Base-by-base conservation (phyloP, 2,329 filamentous ascomycete species). In the Fusarium coicis region DNA sequence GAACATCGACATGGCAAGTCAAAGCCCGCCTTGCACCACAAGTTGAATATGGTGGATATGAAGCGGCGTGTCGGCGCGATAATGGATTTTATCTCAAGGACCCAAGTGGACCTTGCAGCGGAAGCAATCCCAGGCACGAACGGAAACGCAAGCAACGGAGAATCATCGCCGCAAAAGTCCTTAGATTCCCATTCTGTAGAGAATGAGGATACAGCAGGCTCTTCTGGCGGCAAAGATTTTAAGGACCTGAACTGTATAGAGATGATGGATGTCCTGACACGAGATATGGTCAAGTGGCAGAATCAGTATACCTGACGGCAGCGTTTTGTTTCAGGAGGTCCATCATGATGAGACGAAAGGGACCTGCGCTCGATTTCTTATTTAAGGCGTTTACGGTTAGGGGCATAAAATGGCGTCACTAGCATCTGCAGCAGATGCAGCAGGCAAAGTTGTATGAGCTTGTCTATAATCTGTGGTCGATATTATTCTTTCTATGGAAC, bases 201-300 rank as follows among this genome's bases (percentile, higher is more conserved):
- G 46, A 77, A 78, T 44, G 78, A 74, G 36, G 71, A 71, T 47
- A 68, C 68, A n/a, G 54, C 74, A 19, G 77, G 77, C 26, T 55
- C 75, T 23, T 67, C 76, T 14, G 72, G 74, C 28, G 68, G 68
- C 23, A 87, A 84, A 76, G 88, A 91, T 2, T 97, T 97, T 81
- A 93, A 92, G 75, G 89, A 92, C 14, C 85, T 97, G 72, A 93
- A 86, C 64, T 95, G 92, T 75, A 86, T 93, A 72, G 93, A 97
- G 82, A 97, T 97, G 93, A 97, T 97, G 93, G 94, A 97, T 80
- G 88, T 91, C 75, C 83, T 97, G 80, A 95, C 93, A 69, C 88
- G 93, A 70, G 91, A 95, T 80, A 87, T 97, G 77, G 89, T 96
- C 74, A 92, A 93, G 78, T 97, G 94, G 94, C 94, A 97, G 83